Evolutionary conservation across 495 filamentous ascomycete species (phyloP), one percentile per base, ranked within the genome.

Genomic region (Sphaerosporella brunnea): DNA sequence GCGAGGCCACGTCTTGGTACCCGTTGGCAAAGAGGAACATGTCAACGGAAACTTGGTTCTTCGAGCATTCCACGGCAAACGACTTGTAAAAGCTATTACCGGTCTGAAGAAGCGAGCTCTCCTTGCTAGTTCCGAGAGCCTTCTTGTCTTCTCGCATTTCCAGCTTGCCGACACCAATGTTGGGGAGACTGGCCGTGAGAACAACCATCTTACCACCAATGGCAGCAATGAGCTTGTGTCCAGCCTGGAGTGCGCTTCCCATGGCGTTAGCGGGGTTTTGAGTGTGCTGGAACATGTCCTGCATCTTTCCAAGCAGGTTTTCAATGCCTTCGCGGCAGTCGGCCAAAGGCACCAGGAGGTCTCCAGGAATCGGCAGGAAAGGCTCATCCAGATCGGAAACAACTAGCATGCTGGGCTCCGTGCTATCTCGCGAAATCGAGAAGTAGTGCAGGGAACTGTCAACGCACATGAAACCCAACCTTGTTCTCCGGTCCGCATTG

Each of bases 1-100:
- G 70, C 32, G 85, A 90, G 11, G 90, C 90, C 16, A 97, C 92
- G 57, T 97, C 90, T 61, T 95, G 90, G 63, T 97, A 97, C 56
- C 87, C 81, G 9, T 85, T 86, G 2, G 84, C 88, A 70, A 97
- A 97, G 37, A 97, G 72, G 69, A 97, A 97, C 90, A 97, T 97
- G 64, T 97, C 90, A 57, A 96, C 83, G 0, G 88, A 96, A 7
- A 97, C 88, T 62, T 97, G 90, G 50, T 87, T 87, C 66, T 97
- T 97, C 36, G 88, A 95, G 63, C 90, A 97, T 60, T 97, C 90
- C 4, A 97, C 92, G 1, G 90, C 90, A 62, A 97, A 97, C 60
- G 84, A 93, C 69, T 97, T 97, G 73, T 97, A 97, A 64, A 97
- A 97, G 52, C 82, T 80, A 66, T 80, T 93, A 10, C 73, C 82